These are phyloP conservation scores for Allium sativum DNA, from an alignment of 106 monocot species.

Conservation along the genomic window DNA sequence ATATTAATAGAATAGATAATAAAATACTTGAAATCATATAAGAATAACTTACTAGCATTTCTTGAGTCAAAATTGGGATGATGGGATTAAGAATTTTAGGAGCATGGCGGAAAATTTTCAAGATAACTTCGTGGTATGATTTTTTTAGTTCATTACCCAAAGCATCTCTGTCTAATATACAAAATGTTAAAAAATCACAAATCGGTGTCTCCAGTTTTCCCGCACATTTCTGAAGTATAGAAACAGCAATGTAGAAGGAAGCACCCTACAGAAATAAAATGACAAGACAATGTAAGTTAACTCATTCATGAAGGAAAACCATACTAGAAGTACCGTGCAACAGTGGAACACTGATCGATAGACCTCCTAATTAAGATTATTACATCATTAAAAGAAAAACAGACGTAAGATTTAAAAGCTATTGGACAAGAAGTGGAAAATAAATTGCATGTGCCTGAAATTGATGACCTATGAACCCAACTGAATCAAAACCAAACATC, in stretches of 20 bases:
- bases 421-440: no score
- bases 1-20: neutral
- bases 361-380: no score
- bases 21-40: neutral
- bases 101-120: constrained; percentile 55
- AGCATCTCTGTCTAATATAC: constrained; percentile 41
- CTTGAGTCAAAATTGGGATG: constrained; percentile 59
- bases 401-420: no score
- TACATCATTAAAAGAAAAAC: no score
- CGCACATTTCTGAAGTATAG: constrained; percentile 53
- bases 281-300: no score
- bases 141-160: constrained; percentile 32
- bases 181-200: constrained; percentile 41
- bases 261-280: constrained; percentile 33
- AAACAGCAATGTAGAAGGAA: constrained; percentile 61
- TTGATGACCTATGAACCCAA: no score
- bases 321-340: no score
- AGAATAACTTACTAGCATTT: constrained; percentile 58
- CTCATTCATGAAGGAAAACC: no score
- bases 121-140: constrained; percentile 56
- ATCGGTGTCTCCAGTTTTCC: constrained; percentile 52
- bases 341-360: no score
- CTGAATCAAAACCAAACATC: no score
- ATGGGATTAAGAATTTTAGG: constrained; percentile 60
- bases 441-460: no score